Conservation (phyloP, 371 early-diverging fungal species). For the Conidiobolus incongruus region DNA sequence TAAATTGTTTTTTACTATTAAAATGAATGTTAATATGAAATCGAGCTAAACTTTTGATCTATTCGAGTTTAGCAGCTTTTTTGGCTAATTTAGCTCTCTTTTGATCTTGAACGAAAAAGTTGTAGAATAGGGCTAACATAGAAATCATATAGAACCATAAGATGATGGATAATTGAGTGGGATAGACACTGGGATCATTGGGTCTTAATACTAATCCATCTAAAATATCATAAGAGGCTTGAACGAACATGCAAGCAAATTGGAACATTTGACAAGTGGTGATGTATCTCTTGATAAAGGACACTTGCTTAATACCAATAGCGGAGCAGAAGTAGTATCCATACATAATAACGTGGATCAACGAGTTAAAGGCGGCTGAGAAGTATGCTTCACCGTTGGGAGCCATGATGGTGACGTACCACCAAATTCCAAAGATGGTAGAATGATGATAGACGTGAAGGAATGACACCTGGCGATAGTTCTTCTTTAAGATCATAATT, state of each 20-base stretch:
- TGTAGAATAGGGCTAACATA: constrained; percentile 32
- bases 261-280: constrained; percentile 34
- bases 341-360: constrained; percentile 40
- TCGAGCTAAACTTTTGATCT: too few relatives aligned
- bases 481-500: constrained; percentile 37
- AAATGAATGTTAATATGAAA: too few relatives aligned
- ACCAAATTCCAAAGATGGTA: constrained; percentile 32
- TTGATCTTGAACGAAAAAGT: constrained; percentile 21
- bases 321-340: constrained; percentile 26
- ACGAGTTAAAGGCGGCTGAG: constrained; percentile 28
- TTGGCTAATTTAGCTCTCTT: not conserved
- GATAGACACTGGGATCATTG: constrained; percentile 11
- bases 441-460: constrained; percentile 41
- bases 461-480: constrained; percentile 36
- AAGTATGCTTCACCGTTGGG: constrained; percentile 39
- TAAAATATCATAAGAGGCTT: constrained; percentile 20
- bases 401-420: constrained; percentile 23
- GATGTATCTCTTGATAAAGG: constrained; percentile 28
- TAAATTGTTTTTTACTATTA: too few relatives aligned
- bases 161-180: constrained; percentile 16
- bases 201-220: constrained; percentile 11
- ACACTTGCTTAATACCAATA: constrained; percentile 15
- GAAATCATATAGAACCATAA: constrained; percentile 36
- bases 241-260: constrained; percentile 25
- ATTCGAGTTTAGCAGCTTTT: not conserved